These are phyloP conservation scores for Neoarthrinium moseri DNA, from an alignment of 2,329 filamentous ascomycete genomes.

Conservation along the genomic window DNA sequence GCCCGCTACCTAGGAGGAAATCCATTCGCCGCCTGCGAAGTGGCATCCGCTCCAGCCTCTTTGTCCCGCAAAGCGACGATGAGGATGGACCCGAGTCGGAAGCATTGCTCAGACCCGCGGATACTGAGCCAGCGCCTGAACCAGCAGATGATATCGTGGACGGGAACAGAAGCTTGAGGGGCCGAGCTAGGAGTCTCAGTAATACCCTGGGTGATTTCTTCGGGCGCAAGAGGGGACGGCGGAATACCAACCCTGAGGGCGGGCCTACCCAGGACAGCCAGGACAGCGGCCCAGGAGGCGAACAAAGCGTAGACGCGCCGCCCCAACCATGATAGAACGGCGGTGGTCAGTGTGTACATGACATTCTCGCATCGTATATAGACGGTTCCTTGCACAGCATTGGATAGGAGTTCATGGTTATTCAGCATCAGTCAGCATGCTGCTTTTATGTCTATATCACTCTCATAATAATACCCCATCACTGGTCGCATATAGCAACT, in stretches of 20 bases:
- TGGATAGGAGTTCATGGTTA: conserved; percentile 2
- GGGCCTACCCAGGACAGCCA: conserved; percentile 12
- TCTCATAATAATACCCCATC: too few relatives aligned
- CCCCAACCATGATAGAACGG: neutral
- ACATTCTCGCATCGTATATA: neutral
- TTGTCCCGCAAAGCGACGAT: conserved; percentile 46
- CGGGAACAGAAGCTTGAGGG: conserved; percentile 22
- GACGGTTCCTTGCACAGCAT: neutral
- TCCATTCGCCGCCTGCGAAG: conserved; percentile 47
- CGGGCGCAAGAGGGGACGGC: conserved; percentile 25
- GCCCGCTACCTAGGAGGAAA: conserved; percentile 36
- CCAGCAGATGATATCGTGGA: conserved; percentile 15
- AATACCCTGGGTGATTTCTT: conserved; percentile 36
- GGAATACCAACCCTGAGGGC: conserved; percentile 24
- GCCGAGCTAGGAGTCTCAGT: conserved; percentile 37
- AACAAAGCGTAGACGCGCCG: neutral
- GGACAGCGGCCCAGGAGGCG: conserved; percentile 6
- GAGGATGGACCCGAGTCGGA: conserved; percentile 21
- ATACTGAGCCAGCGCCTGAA: conserved; percentile 18
- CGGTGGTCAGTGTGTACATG: neutral
- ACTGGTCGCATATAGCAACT: too few relatives aligned
- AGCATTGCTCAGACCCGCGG: conserved; percentile 17
- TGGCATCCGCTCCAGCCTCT: conserved; percentile 53
- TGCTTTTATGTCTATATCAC: too few relatives aligned
- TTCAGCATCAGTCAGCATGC: too few relatives aligned